Evolutionary conservation across 1,284 basidiomycete species (phyloP).

Genomic region (Ustilago curta): DNA sequence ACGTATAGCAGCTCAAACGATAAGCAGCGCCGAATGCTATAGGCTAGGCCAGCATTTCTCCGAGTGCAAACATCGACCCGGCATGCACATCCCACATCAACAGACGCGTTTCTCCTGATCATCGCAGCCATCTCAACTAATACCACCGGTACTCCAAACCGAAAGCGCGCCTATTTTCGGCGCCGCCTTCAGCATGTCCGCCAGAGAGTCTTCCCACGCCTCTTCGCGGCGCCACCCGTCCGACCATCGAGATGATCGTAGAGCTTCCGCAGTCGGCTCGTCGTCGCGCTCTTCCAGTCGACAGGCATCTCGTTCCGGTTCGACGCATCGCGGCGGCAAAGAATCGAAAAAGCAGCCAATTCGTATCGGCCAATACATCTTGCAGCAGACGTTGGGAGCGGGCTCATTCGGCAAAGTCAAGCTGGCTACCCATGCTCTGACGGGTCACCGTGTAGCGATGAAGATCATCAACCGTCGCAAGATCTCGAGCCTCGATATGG

Average conservation of each 20-base stretch:
- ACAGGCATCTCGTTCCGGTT: conserved; percentile 32
- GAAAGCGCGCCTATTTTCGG: too few relatives aligned
- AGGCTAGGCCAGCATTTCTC: background rate
- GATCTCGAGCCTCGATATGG: conserved; percentile 83
- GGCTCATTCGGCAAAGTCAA: conserved; percentile 99
- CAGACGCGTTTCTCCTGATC: background rate
- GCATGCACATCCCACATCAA: conserved; percentile 3
- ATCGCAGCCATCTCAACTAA: background rate
- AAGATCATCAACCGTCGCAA: conserved; percentile 96
- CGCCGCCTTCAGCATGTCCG: conserved; percentile 10
- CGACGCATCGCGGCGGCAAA: conserved; percentile 26
- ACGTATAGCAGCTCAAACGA: background rate
- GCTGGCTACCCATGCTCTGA: conserved; percentile 92
- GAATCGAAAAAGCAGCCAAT: conserved; percentile 53
- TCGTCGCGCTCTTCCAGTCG: conserved; percentile 41
- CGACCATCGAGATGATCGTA: conserved; percentile 21
- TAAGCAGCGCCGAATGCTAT: background rate
- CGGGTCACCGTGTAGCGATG: conserved; percentile 95
- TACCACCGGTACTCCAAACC: background rate
- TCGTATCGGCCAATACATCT: conserved; percentile 66
- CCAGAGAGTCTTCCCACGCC: conserved; percentile 23
- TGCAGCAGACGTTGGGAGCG: conserved; percentile 72
- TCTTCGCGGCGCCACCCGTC: conserved; percentile 36
- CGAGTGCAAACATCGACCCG: conserved; percentile 7
- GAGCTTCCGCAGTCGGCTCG: conserved; percentile 11